Evolutionary conservation across 148 eudicot species (phyloP).

Genomic region (Camellia lanceoleosa): DNA sequence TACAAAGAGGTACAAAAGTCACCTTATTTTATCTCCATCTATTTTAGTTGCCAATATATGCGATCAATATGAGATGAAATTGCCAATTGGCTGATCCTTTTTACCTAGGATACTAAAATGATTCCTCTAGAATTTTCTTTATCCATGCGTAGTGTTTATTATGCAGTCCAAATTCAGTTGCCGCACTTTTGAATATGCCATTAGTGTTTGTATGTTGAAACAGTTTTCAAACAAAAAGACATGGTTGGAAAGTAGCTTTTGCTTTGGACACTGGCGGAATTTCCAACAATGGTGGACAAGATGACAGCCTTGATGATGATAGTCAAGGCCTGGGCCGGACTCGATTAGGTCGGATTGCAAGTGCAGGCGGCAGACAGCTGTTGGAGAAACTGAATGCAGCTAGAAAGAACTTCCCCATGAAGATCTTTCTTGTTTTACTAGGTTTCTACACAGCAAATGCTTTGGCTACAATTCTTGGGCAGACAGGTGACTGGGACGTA

Average conservation of each 20-base stretch:
- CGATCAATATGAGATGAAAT: not conserved
- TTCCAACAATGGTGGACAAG: conserved; percentile 46
- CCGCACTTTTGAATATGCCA: not conserved
- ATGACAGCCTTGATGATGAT: conserved; percentile 36
- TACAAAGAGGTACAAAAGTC: conserved; percentile 29
- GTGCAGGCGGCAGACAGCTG: conserved; percentile 72
- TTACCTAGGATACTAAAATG: not conserved
- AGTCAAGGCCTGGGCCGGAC: conserved; percentile 59
- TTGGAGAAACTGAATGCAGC: conserved; percentile 72
- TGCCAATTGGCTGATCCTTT: not conserved
- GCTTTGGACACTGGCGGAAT: conserved; percentile 75
- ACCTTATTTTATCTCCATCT: not conserved
- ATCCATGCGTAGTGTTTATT: not conserved
- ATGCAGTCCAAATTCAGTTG: not conserved
- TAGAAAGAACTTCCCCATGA: conserved; percentile 86
- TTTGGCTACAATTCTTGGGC: conserved; percentile 89
- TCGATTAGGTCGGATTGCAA: conserved; percentile 75
- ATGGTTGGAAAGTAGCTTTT: conserved; percentile 48
- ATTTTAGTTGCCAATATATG: not conserved
- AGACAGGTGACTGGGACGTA: conserved; percentile 98
- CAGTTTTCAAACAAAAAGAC: conserved; percentile 39
- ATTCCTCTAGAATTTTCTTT: not conserved
- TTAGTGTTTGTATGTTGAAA: conserved; percentile 14
- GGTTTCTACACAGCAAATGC: conserved; percentile 99
- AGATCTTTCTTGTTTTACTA: conserved; percentile 77